Evolutionary conservation across 345 rosid genomes (phyloP).

Genomic region (Aegle marmelos): DNA sequence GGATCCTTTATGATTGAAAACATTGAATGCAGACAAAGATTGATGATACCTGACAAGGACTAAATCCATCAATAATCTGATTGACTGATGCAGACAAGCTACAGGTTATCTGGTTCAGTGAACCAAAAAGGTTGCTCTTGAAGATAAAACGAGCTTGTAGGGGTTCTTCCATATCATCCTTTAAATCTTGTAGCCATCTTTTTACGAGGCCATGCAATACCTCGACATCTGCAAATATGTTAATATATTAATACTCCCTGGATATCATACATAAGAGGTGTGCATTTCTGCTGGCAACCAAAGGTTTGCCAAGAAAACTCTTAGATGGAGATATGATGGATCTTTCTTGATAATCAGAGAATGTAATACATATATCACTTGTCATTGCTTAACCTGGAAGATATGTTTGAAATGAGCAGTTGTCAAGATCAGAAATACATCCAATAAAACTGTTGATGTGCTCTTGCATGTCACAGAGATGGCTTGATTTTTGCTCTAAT

Average conservation of each 20-base stretch:
- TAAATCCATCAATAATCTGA: conserved; percentile 59
- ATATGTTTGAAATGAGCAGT: conserved; percentile 63
- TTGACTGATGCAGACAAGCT: conserved; percentile 45
- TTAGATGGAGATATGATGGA: not conserved
- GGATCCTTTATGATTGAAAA: not conserved
- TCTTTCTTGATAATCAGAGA: not conserved
- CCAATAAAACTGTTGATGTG: conserved; percentile 42
- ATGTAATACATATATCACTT: not conserved
- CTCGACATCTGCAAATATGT: conserved; percentile 46
- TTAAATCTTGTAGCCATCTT: conserved; percentile 72
- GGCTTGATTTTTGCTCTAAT: conserved; percentile 51
- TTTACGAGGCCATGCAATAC: conserved; percentile 64
- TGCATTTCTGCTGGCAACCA: not conserved
- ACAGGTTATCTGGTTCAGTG: conserved; percentile 65
- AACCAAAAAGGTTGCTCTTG: conserved; percentile 47
- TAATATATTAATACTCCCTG: not conserved
- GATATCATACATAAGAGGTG: not conserved
- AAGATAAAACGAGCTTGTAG: conserved; percentile 63
- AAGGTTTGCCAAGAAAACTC: not conserved
- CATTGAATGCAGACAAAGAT: not conserved
- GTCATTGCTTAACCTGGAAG: conserved; percentile 49
- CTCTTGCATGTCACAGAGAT: conserved; percentile 49
- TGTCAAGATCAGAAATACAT: conserved; percentile 79
- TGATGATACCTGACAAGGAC: conserved; percentile 53
- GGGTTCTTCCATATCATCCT: conserved; percentile 69